phyloP scores from a whole-genome alignment of 2,329 filamentous ascomycete species.

The Dryadomyces quercus-mongolicae region DNA sequence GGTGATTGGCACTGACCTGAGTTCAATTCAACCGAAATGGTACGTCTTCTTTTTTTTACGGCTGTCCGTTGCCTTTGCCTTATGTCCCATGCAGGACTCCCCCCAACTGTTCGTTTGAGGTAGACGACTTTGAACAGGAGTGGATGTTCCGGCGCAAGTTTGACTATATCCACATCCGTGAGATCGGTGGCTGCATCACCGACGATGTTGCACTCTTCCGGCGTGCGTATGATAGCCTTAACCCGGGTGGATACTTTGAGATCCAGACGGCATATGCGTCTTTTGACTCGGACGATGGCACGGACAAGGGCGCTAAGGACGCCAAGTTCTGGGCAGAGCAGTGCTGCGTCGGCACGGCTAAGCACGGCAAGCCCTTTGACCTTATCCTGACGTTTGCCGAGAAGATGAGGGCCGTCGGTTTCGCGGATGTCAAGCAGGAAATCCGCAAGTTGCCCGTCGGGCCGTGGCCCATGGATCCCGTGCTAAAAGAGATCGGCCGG shows the following conservation, averaged over 20 bases:
- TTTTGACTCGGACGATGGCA: constrained; percentile 15
- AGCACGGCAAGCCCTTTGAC: constrained; percentile 9
- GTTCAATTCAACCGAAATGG: constrained; percentile 46
- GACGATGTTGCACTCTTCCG: constrained; percentile 31
- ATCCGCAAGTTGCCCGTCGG: constrained; percentile 15
- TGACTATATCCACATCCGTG: constrained; percentile 41
- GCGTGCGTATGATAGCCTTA: constrained; percentile 21
- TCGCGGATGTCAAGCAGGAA: constrained; percentile 14
- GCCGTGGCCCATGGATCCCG: constrained; percentile 14
- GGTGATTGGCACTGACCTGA: constrained; percentile 52
- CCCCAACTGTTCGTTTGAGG: constrained; percentile 59
- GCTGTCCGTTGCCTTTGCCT: background rate
- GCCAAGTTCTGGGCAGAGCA: constrained; percentile 10
- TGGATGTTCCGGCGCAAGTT: constrained; percentile 21
- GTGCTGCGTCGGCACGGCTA: constrained; percentile 8
- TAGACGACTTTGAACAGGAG: constrained; percentile 40
- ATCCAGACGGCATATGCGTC: constrained; percentile 31
- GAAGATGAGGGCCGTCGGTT: constrained; percentile 16
- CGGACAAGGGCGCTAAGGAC: constrained; percentile 2
- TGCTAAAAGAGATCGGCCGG: constrained; percentile 4
- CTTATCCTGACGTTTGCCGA: constrained; percentile 9
- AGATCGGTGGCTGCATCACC: constrained; percentile 35
- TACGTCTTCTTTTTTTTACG: background rate
- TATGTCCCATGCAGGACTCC: constrained; percentile 26
- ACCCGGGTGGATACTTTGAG: constrained; percentile 41